phyloP scores from a whole-genome alignment of 257 asterid genomes.

The Nicotiana noctiflora region DNA sequence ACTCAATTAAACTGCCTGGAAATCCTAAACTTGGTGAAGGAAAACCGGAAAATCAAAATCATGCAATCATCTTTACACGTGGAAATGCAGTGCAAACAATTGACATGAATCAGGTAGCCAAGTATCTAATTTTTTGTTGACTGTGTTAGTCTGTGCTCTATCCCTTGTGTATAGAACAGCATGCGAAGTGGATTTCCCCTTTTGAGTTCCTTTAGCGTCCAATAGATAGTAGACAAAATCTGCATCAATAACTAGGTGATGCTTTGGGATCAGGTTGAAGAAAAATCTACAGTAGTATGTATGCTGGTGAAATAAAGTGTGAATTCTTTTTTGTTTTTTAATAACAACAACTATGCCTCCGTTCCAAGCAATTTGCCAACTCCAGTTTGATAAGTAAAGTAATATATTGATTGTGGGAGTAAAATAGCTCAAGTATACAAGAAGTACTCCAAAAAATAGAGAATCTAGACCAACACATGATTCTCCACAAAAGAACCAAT shows the following conservation, averaged over 20 bases:
- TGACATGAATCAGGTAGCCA: conserved; percentile 96
- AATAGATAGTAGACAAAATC: not conserved
- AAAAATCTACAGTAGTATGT: not conserved
- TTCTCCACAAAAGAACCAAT: no score
- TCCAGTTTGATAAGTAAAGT: no score
- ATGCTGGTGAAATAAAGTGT: not conserved
- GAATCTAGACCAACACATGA: no score
- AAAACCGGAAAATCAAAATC: conserved; percentile 99
- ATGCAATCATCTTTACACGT: conserved; percentile 88
- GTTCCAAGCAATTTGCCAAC: no score
- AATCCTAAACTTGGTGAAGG: conserved; percentile 99
- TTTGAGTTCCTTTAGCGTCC: not conserved
- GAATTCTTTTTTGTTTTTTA: not conserved
- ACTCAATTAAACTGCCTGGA: conserved; percentile 91
- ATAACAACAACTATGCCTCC: no score
- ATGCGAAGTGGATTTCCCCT: not conserved
- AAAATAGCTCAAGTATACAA: no score
- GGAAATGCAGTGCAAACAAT: conserved; percentile 97
- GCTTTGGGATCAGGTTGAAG: not conserved
- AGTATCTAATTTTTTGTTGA: not conserved
- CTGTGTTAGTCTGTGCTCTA: not conserved
- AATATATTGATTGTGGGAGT: no score
- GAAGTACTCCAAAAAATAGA: no score
- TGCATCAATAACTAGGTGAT: not conserved
- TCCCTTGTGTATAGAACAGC: not conserved